Evolutionary conservation across 306 rosid species (phyloP), one percentile per base, ranked within the genome.

Genomic region (Styphnolobium japonicum): DNA sequence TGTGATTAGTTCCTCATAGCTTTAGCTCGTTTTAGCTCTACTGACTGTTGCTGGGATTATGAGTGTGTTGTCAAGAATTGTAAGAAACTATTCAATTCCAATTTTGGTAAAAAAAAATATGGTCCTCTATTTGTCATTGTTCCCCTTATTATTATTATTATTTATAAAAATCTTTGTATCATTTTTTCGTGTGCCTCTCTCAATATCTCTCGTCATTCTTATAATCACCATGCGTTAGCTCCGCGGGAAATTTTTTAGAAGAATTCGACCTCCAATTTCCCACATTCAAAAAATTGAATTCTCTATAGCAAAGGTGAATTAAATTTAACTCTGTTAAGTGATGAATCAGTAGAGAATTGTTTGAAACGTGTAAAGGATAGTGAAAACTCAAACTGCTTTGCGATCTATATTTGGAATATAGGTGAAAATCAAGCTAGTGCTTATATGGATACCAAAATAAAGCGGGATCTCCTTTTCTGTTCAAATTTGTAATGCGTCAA

Each of bases 1-100:
- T 51, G 70, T 79, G 80, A 78, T 83, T 78, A 76, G 37, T 43
- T 77, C 65, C 63, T 39, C n/a, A 22, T 4, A 16, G 16, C 18
- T 53, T 66, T 12, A 12, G 34, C 31, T 51, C 11, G 34, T 61
- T 75, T 29, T 48, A 21, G 65, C 18, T 58, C 45, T 42, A 58
- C 69, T 79, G 36, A 87, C 79, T 79, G 75, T 57, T 83, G 53
- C 76, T 57, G 67, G 71, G 75, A 22, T 64, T 33, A 21, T 58
- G 70, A 49, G 82, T 70, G 66, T 15, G 29, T 42, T 73, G 61
- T 76, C 65, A 83, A 80, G 74, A 86, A 77, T 67, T 88, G 97
- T 88, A 92, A 88, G 87, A 87, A 81, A 56, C 79, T n/a, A 76
- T 58, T 80, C 62, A 65, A 81, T 83, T 82, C 91, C 86, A 84